These are phyloP conservation scores for Pythium monospermum DNA, from an alignment of 352 stramenopile species.

Conservation along the genomic window DNA sequence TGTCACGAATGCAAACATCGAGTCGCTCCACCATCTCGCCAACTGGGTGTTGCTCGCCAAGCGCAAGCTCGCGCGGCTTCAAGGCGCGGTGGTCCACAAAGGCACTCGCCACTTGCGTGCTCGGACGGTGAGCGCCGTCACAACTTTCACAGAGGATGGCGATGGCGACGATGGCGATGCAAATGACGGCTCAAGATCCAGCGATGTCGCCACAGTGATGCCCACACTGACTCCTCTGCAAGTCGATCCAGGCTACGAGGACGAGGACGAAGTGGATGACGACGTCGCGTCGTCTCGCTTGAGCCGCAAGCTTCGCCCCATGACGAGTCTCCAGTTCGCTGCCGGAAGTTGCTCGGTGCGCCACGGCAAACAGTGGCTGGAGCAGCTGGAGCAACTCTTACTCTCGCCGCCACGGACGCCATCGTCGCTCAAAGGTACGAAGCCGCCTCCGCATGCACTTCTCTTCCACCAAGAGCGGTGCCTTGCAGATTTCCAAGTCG, in stretches of 20 bases:
- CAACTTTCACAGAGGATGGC: slow-evolving; percentile 29
- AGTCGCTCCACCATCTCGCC: slow-evolving; percentile 63
- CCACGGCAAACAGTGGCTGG: slow-evolving; percentile 61
- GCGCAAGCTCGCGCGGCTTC: slow-evolving; percentile 56
- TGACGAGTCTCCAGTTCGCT: slow-evolving; percentile 77
- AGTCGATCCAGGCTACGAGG: neutral
- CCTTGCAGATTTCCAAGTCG: slow-evolving; percentile 62
- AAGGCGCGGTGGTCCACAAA: slow-evolving; percentile 32
- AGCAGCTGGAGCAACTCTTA: slow-evolving; percentile 68
- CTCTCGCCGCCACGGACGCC: slow-evolving; percentile 14
- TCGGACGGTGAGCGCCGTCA: slow-evolving; percentile 46
- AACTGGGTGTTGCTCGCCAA: slow-evolving; percentile 80
- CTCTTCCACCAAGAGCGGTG: slow-evolving; percentile 82
- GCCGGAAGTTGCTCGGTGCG: slow-evolving; percentile 46
- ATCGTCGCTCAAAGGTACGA: neutral
- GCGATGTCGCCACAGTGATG: slow-evolving; percentile 1
- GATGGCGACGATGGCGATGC: slow-evolving; percentile 1
- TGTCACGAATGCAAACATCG: slow-evolving; percentile 61
- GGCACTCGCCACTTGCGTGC: slow-evolving; percentile 19
- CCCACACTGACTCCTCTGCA: slow-evolving; percentile 16
- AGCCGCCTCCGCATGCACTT: slow-evolving; percentile 44
- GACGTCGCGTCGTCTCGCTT: slow-evolving; percentile 35
- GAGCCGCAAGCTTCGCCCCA: slow-evolving; percentile 69
- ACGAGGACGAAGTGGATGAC: slow-evolving; percentile 21
- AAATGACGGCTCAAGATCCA: too few species aligned